Conservation (phyloP, 2,329 filamentous ascomycete species). For the Orbilia brochopaga region DNA sequence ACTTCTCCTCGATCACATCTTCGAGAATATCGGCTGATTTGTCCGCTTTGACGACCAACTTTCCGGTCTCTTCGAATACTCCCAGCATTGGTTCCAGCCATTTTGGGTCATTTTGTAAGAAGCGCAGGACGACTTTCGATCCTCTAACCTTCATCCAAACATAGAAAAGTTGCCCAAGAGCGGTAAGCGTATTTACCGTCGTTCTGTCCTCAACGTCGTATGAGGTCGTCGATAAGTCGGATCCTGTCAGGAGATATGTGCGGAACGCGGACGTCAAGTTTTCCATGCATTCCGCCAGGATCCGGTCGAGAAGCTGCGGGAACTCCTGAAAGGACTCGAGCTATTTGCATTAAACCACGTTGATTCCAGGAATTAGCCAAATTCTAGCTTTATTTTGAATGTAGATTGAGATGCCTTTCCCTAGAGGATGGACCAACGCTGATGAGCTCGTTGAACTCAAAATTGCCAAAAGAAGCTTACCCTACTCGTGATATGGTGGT, state of each 20-base stretch:
- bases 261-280: slow-evolving; percentile 74
- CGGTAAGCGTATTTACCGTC: slow-evolving; percentile 59
- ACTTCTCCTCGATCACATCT: slow-evolving; percentile 24
- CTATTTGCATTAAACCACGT: slow-evolving; percentile 7
- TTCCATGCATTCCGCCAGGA: slow-evolving; percentile 77
- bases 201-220: slow-evolving; percentile 47
- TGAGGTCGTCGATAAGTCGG: slow-evolving; percentile 51
- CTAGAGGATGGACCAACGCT: no score
- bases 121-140: slow-evolving; percentile 87
- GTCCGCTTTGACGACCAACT: slow-evolving; percentile 50
- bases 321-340: slow-evolving; percentile 94
- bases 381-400: neutral
- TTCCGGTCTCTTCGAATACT: slow-evolving; percentile 69
- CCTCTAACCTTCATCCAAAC: slow-evolving; percentile 93
- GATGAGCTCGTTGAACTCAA: neutral
- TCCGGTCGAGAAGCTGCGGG: slow-evolving; percentile 86
- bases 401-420: no score
- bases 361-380: neutral
- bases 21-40: slow-evolving; percentile 50
- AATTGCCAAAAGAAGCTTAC: slow-evolving; percentile 7
- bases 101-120: slow-evolving; percentile 86
- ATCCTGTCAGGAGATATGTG: slow-evolving; percentile 15
- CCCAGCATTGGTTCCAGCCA: slow-evolving; percentile 80
- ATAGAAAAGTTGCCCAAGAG: slow-evolving; percentile 81
- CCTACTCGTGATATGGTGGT: slow-evolving; percentile 30